Base-by-base conservation (phyloP, 1,284 basidiomycete genomes). In the Papiliotrema laurentii region DNA sequence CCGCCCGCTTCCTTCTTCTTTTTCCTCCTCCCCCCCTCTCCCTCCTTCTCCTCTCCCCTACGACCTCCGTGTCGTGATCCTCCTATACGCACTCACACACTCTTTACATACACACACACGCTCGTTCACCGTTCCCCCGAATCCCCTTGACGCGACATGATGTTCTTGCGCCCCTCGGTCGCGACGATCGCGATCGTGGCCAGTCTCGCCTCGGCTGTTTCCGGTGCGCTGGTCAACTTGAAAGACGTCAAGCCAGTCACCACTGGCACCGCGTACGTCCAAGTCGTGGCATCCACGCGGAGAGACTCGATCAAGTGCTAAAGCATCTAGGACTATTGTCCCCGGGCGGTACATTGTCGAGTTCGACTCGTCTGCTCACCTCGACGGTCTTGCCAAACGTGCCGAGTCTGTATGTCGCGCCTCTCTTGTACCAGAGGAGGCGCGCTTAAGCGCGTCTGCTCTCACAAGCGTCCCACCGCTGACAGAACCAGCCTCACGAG, bases 291-390 rank as follows among this genome's bases (percentile, higher is more conserved):
- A n/a, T n/a, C n/a, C n/a, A n/a, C n/a, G n/a, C n/a, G n/a, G n/a
- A n/a, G n/a, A n/a, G n/a, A n/a, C n/a, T n/a, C n/a, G n/a, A n/a
- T n/a, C n/a, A n/a, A n/a, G n/a, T n/a, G n/a, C n/a, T n/a, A n/a
- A n/a, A n/a, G 16, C 30, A 31, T 9, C 10, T 31, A 47, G 46
- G 4, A 41, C 25, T 11, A 40, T 63, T 45, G 54, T 68, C 14
- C 61, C 66, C 1, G 55, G 58, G 38, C 63, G 68, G 30, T 71
- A 68, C 45, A 65, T 71, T 31, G 59, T 71, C 47, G 64, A 71
- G 43, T 69, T 71, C 47, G 66, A 71, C 49, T 56, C 54, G 6
- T 53, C 56, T 5, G 61, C 61, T 4, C 51, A 63, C 36, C 45
- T 62, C 13, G 27, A 49, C 10, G 51, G 57, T 16, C n/a, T 64